A percentile compares a stretch with the other conserved stretches of the same genome.
Evolutionary conservation across 2,329 filamentous ascomycete genomes (phyloP).

Genomic region (Alternaria conjuncta): DNA sequence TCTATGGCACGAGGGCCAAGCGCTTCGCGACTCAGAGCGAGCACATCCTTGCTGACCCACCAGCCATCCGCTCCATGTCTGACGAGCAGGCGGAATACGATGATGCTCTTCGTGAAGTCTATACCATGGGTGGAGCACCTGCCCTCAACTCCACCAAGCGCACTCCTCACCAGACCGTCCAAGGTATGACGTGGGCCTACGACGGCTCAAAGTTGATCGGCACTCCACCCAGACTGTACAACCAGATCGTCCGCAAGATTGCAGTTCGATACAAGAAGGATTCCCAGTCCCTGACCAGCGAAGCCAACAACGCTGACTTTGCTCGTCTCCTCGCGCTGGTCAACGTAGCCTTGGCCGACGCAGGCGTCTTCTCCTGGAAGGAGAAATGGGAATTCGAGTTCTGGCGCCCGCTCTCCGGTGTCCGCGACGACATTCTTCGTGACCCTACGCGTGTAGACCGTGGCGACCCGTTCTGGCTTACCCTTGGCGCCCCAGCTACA

Average conservation of each 20-base stretch:
- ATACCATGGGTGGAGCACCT: constrained; percentile 18
- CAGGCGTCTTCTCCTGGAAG: constrained; percentile 38
- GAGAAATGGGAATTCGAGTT: constrained; percentile 40
- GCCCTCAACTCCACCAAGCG: constrained; percentile 20
- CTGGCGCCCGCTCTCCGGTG: constrained; percentile 37
- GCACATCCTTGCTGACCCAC: constrained; percentile 18
- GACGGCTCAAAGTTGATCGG: constrained; percentile 28
- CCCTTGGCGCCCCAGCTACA: constrained; percentile 29
- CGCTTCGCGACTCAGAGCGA: constrained; percentile 25
- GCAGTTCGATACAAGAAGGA: constrained; percentile 24
- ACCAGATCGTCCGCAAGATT: constrained; percentile 32
- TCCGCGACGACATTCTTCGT: constrained; percentile 31
- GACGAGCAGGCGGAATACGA: constrained; percentile 18
- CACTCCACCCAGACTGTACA: constrained; percentile 22
- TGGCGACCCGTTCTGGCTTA: constrained; percentile 33
- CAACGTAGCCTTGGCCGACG: constrained; percentile 33
- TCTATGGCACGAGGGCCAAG: constrained; percentile 31
- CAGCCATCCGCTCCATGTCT: constrained; percentile 11
- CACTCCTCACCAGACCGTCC: constrained; percentile 14
- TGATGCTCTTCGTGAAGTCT: constrained; percentile 9
- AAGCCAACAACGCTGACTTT: constrained; percentile 37
- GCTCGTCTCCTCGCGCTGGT: constrained; percentile 33
- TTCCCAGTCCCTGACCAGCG: neutral
- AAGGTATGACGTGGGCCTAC: constrained; percentile 22
- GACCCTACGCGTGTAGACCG: constrained; percentile 17